A percentile compares a stretch with the other conserved stretches of the same genome.
These are phyloP conservation scores for Fusarium tupiense DNA, from an alignment of 2,329 filamentous ascomycete species.

Conservation along the genomic window DNA sequence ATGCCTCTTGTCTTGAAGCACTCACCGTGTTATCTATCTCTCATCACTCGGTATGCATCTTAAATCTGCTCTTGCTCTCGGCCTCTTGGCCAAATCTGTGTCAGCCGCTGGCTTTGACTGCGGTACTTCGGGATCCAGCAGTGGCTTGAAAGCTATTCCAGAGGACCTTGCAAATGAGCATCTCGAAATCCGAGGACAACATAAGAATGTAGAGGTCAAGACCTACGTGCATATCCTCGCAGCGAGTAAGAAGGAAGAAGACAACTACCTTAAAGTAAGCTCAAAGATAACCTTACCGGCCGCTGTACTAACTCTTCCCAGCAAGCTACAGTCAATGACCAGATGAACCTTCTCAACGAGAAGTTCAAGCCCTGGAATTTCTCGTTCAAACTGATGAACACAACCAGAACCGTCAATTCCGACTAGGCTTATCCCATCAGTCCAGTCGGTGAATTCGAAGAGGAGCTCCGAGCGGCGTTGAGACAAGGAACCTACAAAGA, in stretches of 20 bases:
- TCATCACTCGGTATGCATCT: not conserved
- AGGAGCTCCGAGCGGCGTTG: not conserved
- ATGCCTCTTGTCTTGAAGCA: rapidly evolving
- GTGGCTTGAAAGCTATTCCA: not conserved
- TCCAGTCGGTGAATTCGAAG: not conserved
- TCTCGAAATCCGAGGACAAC: not conserved
- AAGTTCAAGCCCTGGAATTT: conserved; percentile 10
- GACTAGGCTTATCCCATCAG: not conserved
- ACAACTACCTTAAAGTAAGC: conserved; percentile 5
- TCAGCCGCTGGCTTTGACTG: not conserved
- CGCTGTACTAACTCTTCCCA: not conserved
- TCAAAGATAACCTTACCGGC: rapidly evolving
- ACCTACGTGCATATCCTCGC: conserved; percentile 21
- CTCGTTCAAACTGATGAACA: conserved; percentile 16
- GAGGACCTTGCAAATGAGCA: not conserved
- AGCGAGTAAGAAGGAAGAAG: conserved; percentile 19
- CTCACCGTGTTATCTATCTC: not conserved
- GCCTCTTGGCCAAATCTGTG: not conserved
- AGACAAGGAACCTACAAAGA: conserved; percentile 19
- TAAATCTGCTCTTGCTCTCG: conserved; percentile 1
- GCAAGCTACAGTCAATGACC: not conserved
- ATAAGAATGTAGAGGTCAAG: conserved; percentile 2
- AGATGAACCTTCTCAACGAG: conserved; percentile 8
- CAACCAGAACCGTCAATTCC: conserved; percentile 1
- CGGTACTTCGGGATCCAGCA: not conserved